These are phyloP conservation scores for Sanghuangporus baumii DNA, from an alignment of 1,284 basidiomycete genomes.

Conservation along the genomic window DNA sequence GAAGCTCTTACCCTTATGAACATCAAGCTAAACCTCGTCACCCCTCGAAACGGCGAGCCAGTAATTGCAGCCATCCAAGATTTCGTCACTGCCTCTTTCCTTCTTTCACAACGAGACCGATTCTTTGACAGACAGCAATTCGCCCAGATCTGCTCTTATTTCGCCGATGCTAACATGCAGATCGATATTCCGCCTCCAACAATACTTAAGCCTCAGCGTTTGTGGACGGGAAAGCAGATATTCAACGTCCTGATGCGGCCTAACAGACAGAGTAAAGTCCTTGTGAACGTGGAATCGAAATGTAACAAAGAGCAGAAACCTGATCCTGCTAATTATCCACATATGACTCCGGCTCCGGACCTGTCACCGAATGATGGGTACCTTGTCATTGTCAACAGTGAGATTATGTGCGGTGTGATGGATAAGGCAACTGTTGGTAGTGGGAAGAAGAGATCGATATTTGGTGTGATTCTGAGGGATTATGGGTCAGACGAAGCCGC, in stretches of 20 bases:
- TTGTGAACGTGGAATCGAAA: conserved; percentile 95
- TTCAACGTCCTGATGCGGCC: conserved; percentile 97
- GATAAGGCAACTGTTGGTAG: conserved; percentile 98
- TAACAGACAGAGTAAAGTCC: conserved; percentile 77
- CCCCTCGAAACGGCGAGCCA: conserved; percentile 95
- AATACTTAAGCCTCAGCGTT: conserved; percentile 86
- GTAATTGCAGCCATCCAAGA: conserved; percentile 98
- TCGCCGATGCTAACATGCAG: conserved; percentile 86
- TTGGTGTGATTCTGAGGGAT: conserved; percentile 96
- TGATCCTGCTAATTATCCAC: conserved; percentile 52
- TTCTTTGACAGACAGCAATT: conserved; percentile 96
- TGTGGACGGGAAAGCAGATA: conserved; percentile 99
- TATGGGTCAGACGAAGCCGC: conserved; percentile 96
- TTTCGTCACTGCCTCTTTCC: conserved; percentile 96
- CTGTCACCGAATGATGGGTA: conserved; percentile 97
- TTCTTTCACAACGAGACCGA: conserved; percentile 88
- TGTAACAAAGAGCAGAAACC: conserved; percentile 93
- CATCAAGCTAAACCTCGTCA: conserved; percentile 96
- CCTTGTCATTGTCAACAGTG: conserved; percentile 95
- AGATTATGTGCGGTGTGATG: conserved; percentile 99
- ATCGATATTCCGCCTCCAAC: conserved; percentile 96
- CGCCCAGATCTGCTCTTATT: conserved; percentile 94
- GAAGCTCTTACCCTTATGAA: conserved; percentile 98
- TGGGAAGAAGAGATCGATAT: conserved; percentile 99
- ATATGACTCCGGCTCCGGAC: conserved; percentile 67